Evolutionary conservation across 2,329 filamentous ascomycete genomes (phyloP).

Genomic region (Lachnellula willkommii): DNA sequence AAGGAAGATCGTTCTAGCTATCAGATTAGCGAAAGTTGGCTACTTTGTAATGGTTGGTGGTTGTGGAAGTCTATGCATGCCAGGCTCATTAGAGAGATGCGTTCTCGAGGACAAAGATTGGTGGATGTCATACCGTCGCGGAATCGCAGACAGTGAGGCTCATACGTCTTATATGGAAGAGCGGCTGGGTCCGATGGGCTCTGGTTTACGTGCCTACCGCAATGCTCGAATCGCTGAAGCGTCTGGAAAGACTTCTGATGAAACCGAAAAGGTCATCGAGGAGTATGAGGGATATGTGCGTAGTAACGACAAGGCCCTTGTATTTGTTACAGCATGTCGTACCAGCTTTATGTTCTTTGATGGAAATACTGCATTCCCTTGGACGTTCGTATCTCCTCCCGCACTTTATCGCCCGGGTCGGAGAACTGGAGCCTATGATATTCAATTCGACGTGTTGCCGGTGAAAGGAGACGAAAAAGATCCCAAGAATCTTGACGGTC

Average conservation of each 20-base stretch:
- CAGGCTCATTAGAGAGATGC: neutral
- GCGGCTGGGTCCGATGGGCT: neutral
- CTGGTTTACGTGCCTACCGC: neutral
- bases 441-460: neutral
- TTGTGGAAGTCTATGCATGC: neutral
- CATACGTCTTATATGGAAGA: neutral
- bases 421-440: neutral
- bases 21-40: neutral
- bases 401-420: neutral
- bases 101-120: neutral
- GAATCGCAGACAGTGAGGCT: neutral
- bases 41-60: neutral
- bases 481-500: neutral
- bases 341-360: neutral
- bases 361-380: neutral
- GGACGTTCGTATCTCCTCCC: neutral
- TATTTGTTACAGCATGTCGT: neutral
- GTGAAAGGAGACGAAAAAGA: neutral
- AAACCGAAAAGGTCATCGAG: neutral
- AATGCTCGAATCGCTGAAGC: neutral
- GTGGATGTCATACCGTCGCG: neutral
- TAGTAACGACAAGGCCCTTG: neutral
- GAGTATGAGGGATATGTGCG: neutral
- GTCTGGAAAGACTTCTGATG: neutral
- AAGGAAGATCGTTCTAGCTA: neutral